phyloP scores from a whole-genome alignment of 768 basidiomycete species.

The Peribolospora kevripleyi region DNA sequence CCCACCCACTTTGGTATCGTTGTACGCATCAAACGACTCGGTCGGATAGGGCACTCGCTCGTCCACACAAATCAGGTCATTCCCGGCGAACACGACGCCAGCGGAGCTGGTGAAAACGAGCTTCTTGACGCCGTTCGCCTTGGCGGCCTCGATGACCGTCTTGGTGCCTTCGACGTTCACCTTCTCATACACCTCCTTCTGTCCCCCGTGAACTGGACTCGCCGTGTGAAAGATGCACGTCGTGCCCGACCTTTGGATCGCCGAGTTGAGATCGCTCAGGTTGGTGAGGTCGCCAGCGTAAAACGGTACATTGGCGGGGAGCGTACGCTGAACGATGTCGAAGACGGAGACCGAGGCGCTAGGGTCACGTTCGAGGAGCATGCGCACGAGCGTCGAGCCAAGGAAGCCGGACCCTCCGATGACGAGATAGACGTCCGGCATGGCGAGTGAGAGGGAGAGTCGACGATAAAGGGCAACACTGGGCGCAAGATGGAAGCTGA shows the following conservation, averaged over 20 bases:
- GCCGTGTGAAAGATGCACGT: constrained; percentile 93
- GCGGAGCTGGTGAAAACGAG: constrained; percentile 88
- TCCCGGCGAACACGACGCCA: constrained; percentile 67
- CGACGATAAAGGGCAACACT: background rate
- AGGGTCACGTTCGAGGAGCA: constrained; percentile 43
- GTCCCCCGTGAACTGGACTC: constrained; percentile 42
- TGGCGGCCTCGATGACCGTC: constrained; percentile 57
- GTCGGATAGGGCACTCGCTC: constrained; percentile 57
- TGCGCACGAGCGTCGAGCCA: constrained; percentile 72
- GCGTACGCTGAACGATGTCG: constrained; percentile 58
- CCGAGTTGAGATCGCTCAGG: constrained; percentile 41
- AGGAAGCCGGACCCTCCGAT: constrained; percentile 60
- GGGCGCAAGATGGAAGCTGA: too few relatives aligned
- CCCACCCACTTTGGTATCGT: constrained; percentile 43
- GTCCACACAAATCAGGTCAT: constrained; percentile 57
- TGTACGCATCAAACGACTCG: constrained; percentile 67
- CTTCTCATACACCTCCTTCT: constrained; percentile 49
- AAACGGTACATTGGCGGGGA: constrained; percentile 27
- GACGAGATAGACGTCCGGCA: constrained; percentile 51
- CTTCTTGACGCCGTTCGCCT: constrained; percentile 46
- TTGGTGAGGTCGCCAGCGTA: constrained; percentile 74
- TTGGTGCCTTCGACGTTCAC: constrained; percentile 86
- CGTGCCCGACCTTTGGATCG: constrained; percentile 45
- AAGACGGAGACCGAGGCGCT: constrained; percentile 54
- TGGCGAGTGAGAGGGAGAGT: background rate